Evolutionary conservation across 345 rosid species (phyloP).

Genomic region (Aquilaria malaccensis): DNA sequence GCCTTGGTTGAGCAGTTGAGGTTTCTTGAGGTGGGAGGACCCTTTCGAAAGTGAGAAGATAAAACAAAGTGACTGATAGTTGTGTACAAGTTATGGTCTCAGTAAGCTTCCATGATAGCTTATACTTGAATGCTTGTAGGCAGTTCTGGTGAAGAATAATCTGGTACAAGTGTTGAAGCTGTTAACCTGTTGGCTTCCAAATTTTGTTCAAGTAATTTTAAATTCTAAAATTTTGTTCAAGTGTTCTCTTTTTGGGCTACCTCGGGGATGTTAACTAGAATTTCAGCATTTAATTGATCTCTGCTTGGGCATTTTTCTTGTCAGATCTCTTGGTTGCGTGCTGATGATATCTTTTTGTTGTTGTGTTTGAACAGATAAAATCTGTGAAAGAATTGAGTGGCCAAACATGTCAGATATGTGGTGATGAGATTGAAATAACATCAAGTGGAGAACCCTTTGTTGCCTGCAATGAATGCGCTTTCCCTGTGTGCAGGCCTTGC

Average conservation of each 20-base stretch:
- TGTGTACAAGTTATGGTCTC: no score
- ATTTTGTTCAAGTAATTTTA: not conserved
- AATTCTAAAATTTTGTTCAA: not conserved
- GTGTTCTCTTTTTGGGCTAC: not conserved
- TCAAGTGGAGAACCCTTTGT: constrained; percentile 73
- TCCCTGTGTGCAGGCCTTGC: constrained; percentile 95
- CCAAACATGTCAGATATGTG: constrained; percentile 87
- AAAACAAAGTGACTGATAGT: no score
- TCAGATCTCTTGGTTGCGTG: not conserved
- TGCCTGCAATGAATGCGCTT: constrained; percentile 98
- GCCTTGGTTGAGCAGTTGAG: not conserved
- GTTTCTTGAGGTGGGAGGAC: no score
- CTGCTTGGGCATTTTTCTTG: constrained; percentile 4
- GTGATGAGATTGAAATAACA: constrained; percentile 74
- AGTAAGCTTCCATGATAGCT: not conserved
- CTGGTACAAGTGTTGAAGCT: not conserved
- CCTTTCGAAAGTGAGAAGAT: no score
- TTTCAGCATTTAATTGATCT: not conserved
- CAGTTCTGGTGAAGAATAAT: not conserved
- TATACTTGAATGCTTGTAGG: not conserved
- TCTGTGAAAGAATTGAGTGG: constrained; percentile 86
- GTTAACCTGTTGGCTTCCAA: not conserved
- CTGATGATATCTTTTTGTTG: constrained; percentile 10
- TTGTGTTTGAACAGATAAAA: constrained; percentile 51
- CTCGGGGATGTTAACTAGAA: no score